Evolutionary conservation across 2,329 filamentous ascomycete species (phyloP).

Genomic region (Exophiala xenobiotica): DNA sequence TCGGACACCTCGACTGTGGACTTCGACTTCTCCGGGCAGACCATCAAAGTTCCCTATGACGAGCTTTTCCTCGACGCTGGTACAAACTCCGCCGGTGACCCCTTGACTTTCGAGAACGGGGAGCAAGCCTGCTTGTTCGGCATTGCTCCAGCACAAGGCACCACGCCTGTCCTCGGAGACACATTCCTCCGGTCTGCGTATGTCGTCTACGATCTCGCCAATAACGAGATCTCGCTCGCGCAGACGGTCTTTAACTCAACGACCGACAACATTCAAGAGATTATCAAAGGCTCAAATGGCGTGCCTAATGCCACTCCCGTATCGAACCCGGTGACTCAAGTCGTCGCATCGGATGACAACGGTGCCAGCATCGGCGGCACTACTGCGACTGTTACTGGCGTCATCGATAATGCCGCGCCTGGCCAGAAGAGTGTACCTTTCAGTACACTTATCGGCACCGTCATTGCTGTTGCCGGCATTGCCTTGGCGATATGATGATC

Average conservation of each 20-base stretch:
- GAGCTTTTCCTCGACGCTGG: constrained; percentile 58
- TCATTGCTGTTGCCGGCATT: constrained; percentile 10
- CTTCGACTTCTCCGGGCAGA: constrained; percentile 57
- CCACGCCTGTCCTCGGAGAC: constrained; percentile 57
- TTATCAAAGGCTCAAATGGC: constrained; percentile 47
- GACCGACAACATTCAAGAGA: constrained; percentile 52
- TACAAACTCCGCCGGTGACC: constrained; percentile 38
- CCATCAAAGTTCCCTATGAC: constrained; percentile 55
- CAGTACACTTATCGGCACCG: constrained; percentile 2
- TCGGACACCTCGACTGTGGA: constrained; percentile 51
- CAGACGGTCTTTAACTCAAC: constrained; percentile 62
- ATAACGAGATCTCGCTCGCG: constrained; percentile 61
- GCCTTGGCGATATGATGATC: background rate
- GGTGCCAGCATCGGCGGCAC: constrained; percentile 20
- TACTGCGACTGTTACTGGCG: constrained; percentile 14
- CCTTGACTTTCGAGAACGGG: constrained; percentile 37
- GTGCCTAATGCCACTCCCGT: constrained; percentile 53
- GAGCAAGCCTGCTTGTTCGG: constrained; percentile 47
- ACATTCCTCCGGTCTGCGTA: constrained; percentile 64
- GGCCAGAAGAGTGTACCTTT: constrained; percentile 4
- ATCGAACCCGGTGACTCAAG: constrained; percentile 26
- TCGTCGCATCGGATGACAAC: constrained; percentile 20
- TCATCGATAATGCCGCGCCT: constrained; percentile 2
- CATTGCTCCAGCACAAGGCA: constrained; percentile 50
- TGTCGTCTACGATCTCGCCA: constrained; percentile 61